phyloP scores from a whole-genome alignment of 306 rosid genomes.

The Crataegus laevigata region DNA sequence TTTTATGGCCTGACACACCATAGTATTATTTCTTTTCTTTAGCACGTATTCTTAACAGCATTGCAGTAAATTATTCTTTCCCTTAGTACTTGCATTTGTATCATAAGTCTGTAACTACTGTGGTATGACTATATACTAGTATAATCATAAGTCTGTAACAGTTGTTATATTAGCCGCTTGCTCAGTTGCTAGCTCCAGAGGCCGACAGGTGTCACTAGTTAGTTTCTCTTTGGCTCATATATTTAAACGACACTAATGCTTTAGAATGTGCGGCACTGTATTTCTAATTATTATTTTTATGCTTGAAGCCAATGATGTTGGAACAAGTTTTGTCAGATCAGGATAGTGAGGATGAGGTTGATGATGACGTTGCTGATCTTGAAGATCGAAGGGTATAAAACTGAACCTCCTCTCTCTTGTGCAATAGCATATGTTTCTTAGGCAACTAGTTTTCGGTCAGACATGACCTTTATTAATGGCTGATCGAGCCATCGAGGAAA shows the following conservation, averaged over 20 bases:
- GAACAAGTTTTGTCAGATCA: slow-evolving; percentile 57
- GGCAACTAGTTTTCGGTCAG: slow-evolving; percentile 5
- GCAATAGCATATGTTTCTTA: not conserved
- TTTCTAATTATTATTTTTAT: slow-evolving; percentile 5
- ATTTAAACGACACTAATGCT: not conserved
- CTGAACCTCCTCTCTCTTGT: not conserved
- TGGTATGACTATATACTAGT: not conserved
- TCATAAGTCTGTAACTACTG: not conserved
- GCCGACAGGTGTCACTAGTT: not conserved
- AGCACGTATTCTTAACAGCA: not conserved
- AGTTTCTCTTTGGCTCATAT: not conserved
- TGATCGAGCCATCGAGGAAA: not conserved
- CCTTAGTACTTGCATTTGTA: not conserved
- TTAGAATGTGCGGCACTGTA: not conserved
- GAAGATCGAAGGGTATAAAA: slow-evolving; percentile 63
- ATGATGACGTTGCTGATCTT: slow-evolving; percentile 58
- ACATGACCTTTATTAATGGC: not conserved
- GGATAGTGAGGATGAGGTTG: slow-evolving; percentile 89
- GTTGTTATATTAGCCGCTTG: not conserved
- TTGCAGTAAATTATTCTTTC: not conserved
- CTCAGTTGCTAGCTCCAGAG: not conserved
- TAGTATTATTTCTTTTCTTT: not conserved
- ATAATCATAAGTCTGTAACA: not conserved
- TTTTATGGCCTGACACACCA: not conserved
- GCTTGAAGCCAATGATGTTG: slow-evolving; percentile 61